These are phyloP conservation scores for Furcasterigmium sp. DNA, from an alignment of 2,329 filamentous ascomycete species.

Conservation along the genomic window DNA sequence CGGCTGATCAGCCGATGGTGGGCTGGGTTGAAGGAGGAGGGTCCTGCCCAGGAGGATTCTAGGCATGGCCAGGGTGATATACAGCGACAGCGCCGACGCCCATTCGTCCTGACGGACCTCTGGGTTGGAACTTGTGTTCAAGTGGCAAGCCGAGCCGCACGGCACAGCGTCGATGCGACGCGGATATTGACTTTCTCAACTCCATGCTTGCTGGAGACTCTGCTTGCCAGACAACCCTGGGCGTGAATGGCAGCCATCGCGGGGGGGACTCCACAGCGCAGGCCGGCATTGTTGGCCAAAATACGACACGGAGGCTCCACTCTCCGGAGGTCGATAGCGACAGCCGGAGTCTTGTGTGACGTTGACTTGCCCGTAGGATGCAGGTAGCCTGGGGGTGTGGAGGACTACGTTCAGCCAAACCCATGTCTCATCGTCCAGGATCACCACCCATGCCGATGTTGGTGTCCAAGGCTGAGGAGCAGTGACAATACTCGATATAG, in stretches of 20 bases:
- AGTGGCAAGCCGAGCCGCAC: not conserved
- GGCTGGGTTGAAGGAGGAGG: not conserved
- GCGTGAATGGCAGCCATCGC: not conserved
- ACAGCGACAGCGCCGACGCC: not conserved
- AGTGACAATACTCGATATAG: too few species aligned
- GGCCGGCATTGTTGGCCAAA: conserved; percentile 9
- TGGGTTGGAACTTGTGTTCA: not conserved
- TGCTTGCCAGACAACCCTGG: too few species aligned
- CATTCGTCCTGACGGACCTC: too few species aligned
- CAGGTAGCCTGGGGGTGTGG: not conserved
- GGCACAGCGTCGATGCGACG: not conserved
- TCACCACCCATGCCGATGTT: too few species aligned
- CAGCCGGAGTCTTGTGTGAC: not conserved
- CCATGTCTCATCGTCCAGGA: too few species aligned
- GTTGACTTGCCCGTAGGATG: not conserved
- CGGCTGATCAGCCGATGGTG: not conserved
- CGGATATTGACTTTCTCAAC: not conserved
- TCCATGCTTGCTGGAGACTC: not conserved
- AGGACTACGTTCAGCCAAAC: too few species aligned
- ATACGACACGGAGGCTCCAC: conserved; percentile 8
- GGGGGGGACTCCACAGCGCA: conserved; percentile 1
- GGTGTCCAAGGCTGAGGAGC: too few species aligned
- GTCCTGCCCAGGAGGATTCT: not conserved
- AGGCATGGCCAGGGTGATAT: not conserved
- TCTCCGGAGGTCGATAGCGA: conserved; percentile 7